A percentile compares a stretch with the other conserved stretches of the same genome.
phyloP scores from a whole-genome alignment of 495 filamentous ascomycete genomes.

The Bacidia gigantensis region DNA sequence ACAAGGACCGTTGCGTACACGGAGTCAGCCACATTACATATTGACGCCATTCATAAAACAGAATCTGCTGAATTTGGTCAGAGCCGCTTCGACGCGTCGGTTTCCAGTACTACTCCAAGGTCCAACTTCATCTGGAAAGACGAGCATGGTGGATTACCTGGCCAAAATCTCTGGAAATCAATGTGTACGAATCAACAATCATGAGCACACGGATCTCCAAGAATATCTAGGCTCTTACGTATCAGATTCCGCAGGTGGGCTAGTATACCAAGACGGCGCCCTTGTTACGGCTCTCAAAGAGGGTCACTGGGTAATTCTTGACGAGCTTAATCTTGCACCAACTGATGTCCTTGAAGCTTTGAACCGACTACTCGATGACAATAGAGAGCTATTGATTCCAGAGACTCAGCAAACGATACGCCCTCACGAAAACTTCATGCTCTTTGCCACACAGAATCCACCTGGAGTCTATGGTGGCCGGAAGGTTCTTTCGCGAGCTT shows the following conservation, averaged over 20 bases:
- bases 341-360: constrained; percentile 93
- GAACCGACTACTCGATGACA: constrained; percentile 91
- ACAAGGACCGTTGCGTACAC: constrained; percentile 47
- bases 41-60: constrained; percentile 89
- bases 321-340: constrained; percentile 91
- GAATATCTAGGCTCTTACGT: constrained; percentile 95
- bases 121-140: constrained; percentile 93
- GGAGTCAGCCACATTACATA: constrained; percentile 81
- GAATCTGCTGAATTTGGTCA: constrained; percentile 84
- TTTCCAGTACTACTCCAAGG: constrained; percentile 96
- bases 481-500: constrained; percentile 84
- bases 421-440: constrained; percentile 88
- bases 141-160: constrained; percentile 97
- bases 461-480: constrained; percentile 90
- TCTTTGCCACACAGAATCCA: constrained; percentile 98
- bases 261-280: constrained; percentile 88
- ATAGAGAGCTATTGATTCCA: constrained; percentile 91
- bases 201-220: constrained; percentile 96
- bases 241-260: constrained; percentile 66
- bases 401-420: constrained; percentile 90
- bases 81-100: constrained; percentile 77
- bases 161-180: constrained; percentile 91
- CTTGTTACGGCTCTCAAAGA: constrained; percentile 82
- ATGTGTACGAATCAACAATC: constrained; percentile 97
- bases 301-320: constrained; percentile 94